Evolutionary conservation across 2,329 filamentous ascomycete species (phyloP).

Genomic region (Cladosporium austrohemisphaericum): DNA sequence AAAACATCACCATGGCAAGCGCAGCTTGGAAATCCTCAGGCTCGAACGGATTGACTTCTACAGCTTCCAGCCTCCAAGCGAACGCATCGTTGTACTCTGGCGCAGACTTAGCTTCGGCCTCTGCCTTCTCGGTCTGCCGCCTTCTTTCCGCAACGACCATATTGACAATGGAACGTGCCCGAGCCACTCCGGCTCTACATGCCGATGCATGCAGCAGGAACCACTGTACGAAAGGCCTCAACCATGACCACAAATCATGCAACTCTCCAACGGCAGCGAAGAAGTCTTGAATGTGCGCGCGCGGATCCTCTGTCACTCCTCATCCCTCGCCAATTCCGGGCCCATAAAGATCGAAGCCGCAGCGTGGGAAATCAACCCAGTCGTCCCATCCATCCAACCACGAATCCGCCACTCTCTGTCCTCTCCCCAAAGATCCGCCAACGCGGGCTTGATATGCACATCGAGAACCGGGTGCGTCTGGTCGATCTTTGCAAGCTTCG

Average conservation of each 20-base stretch:
- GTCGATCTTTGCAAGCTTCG: constrained; percentile 16
- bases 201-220: constrained; percentile 34
- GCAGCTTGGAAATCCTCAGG: constrained; percentile 14
- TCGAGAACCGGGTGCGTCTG: constrained; percentile 19
- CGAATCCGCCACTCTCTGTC: constrained; percentile 5
- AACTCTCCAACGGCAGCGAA: constrained; percentile 32
- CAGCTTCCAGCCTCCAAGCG: constrained; percentile 23
- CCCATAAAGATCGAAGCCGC: constrained; percentile 40
- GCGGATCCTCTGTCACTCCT: constrained; percentile 36
- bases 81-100: constrained; percentile 19
- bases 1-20: constrained; percentile 20
- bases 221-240: constrained; percentile 33
- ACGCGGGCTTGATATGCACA: constrained; percentile 18
- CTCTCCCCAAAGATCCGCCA: constrained; percentile 16
- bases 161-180: constrained; percentile 32
- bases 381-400: constrained; percentile 21
- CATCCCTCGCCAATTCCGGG: constrained; percentile 33
- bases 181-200: constrained; percentile 28
- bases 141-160: constrained; percentile 33
- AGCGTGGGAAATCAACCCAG: constrained; percentile 35
- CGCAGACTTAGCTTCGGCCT: constrained; percentile 7
- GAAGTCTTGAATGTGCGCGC: constrained; percentile 36
- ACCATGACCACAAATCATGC: constrained; percentile 31
- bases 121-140: neutral
- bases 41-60: constrained; percentile 17